These are phyloP conservation scores for Taphrina deformans DNA, from an alignment of 1,139 yeast genomes.

Conservation along the genomic window DNA sequence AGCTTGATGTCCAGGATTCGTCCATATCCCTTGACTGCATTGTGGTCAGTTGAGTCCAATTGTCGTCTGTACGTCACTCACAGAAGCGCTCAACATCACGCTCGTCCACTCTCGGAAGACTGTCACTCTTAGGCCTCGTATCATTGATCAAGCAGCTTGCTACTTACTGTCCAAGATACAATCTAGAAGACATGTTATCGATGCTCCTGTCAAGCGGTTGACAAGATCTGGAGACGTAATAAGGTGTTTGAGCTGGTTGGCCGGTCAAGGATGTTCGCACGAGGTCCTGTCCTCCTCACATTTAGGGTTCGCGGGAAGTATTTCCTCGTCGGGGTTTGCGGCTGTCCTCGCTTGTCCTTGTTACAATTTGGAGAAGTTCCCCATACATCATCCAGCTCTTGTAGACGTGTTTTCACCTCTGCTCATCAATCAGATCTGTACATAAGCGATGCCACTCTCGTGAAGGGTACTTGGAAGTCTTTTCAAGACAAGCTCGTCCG, in stretches of 20 bases:
- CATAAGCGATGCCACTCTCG: too few relatives aligned
- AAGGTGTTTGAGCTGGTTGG: background rate
- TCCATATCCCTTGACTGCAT: conserved; percentile 40
- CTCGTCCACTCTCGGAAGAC: conserved; percentile 23
- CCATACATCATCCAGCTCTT: too few relatives aligned
- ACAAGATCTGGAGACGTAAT: background rate
- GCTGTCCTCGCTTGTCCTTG: background rate
- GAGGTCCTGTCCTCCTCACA: background rate
- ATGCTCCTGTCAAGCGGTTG: background rate
- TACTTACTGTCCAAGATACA: conserved; percentile 15
- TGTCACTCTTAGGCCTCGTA: background rate
- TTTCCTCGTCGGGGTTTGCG: background rate
- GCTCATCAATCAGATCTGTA: too few relatives aligned
- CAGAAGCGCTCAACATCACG: conserved; percentile 30
- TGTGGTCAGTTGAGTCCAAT: background rate
- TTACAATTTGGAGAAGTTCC: too few relatives aligned
- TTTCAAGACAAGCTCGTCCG: too few relatives aligned
- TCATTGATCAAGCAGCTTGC: background rate
- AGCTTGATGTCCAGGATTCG: conserved; percentile 40
- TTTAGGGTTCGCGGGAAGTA: background rate
- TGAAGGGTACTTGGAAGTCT: too few relatives aligned
- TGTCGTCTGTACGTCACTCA: background rate
- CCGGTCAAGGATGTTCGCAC: background rate
- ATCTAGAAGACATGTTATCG: background rate
- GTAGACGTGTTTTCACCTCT: too few relatives aligned